Percentiles rank a stretch among this genome's conserved stretches.
Evolutionary conservation across 2,329 filamentous ascomycete species (phyloP).

Genomic region (Penicillium janthinellum): DNA sequence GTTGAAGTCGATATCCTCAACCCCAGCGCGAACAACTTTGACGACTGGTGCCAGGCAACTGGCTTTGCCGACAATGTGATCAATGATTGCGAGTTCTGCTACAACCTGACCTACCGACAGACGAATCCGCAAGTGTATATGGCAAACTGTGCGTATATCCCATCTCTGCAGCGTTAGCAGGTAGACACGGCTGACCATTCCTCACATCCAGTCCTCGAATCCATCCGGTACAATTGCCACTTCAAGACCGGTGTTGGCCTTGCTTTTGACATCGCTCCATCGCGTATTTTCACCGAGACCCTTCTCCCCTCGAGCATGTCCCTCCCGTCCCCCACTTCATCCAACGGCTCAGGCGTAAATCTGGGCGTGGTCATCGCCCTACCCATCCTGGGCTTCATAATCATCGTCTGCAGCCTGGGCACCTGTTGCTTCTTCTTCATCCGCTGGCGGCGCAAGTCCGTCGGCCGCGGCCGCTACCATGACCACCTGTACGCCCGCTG

Average conservation of each 20-base stretch:
- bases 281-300: constrained; percentile 45
- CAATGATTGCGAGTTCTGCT: constrained; percentile 47
- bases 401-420: constrained; percentile 35
- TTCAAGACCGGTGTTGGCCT: constrained; percentile 39
- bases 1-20: constrained; percentile 34
- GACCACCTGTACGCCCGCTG: constrained; percentile 38
- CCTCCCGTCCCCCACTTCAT: constrained; percentile 19
- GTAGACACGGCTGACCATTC: not conserved
- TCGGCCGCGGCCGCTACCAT: constrained; percentile 29
- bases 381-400: constrained; percentile 46
- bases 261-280: constrained; percentile 43
- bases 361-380: constrained; percentile 47
- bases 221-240: constrained; percentile 49
- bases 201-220: constrained; percentile 44
- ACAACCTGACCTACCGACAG: constrained; percentile 39
- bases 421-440: constrained; percentile 48
- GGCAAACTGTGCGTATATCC: constrained; percentile 46
- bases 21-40: constrained; percentile 33
- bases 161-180: not conserved
- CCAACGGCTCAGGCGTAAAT: constrained; percentile 25
- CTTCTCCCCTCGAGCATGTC: constrained; percentile 39
- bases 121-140: constrained; percentile 38
- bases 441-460: constrained; percentile 44
- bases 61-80: constrained; percentile 46
- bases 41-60: constrained; percentile 41